Percentiles rank a stretch among this genome's conserved stretches.
phyloP scores from a whole-genome alignment of 768 basidiomycete species.

The Chalciporus sphaerocephalus region DNA sequence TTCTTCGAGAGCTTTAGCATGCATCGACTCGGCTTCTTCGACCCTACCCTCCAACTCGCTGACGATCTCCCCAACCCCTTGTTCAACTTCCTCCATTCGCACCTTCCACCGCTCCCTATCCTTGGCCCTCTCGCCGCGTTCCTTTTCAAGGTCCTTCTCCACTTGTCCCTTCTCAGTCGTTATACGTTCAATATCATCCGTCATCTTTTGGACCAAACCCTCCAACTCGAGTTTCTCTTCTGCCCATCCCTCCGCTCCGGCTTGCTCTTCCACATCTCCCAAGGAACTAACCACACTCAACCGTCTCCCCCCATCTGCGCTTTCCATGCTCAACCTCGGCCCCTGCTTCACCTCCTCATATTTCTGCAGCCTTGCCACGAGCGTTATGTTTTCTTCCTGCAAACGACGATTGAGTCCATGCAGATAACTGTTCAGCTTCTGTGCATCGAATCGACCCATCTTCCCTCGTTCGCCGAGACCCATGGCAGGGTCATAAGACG shows the following conservation, averaged over 20 bases:
- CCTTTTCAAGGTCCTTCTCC: slow-evolving; percentile 47
- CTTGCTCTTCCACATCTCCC: slow-evolving; percentile 62
- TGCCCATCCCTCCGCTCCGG: slow-evolving; percentile 59
- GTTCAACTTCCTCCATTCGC: slow-evolving; percentile 67
- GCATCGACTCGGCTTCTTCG: slow-evolving; percentile 47
- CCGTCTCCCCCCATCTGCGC: slow-evolving; percentile 39
- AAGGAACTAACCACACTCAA: slow-evolving; percentile 50
- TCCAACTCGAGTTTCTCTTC: slow-evolving; percentile 62
- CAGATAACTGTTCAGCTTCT: slow-evolving; percentile 80
- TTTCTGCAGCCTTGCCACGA: slow-evolving; percentile 50
- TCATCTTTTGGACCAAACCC: slow-evolving; percentile 39
- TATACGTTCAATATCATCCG: slow-evolving; percentile 36
- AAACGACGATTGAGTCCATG: slow-evolving; percentile 79
- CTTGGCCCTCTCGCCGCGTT: slow-evolving; percentile 52
- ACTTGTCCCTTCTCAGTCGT: slow-evolving; percentile 44
- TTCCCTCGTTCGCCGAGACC: slow-evolving; percentile 66
- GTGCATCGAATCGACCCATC: slow-evolving; percentile 76
- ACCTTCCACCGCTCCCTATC: slow-evolving; percentile 71
- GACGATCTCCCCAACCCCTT: slow-evolving; percentile 63
- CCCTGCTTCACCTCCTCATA: slow-evolving; percentile 46
- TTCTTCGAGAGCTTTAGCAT: slow-evolving; percentile 38
- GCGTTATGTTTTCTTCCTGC: slow-evolving; percentile 77
- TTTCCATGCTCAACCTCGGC: slow-evolving; percentile 25
- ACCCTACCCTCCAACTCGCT: slow-evolving; percentile 57
- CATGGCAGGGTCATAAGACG: slow-evolving; percentile 82